A percentile compares a stretch with the other conserved stretches of the same genome.
These are phyloP conservation scores for Trypanosomatidae sp. DNA, from an alignment of 208 protist species.

Conservation along the genomic window DNA sequence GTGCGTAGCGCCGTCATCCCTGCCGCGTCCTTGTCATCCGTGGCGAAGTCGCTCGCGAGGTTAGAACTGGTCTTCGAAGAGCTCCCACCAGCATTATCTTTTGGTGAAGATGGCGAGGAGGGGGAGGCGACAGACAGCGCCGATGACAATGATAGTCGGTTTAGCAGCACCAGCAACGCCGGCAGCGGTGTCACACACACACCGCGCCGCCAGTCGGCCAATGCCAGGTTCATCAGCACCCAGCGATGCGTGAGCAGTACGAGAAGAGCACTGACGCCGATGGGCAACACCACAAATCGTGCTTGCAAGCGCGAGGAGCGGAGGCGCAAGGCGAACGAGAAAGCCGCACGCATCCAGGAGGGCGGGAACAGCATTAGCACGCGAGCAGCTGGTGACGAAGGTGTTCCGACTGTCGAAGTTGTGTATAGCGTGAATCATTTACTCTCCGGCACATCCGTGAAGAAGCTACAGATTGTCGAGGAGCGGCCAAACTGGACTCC, in stretches of 20 bases:
- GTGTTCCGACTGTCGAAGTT: conserved; percentile 48
- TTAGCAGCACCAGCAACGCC: conserved; percentile 14
- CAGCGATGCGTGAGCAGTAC: not conserved
- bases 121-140: conserved; percentile 12
- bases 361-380: not conserved
- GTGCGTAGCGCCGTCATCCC: conserved; percentile 20
- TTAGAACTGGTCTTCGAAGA: conserved; percentile 36
- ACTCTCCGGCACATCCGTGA: conserved; percentile 58
- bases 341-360: conserved; percentile 15
- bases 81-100: conserved; percentile 13
- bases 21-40: not conserved
- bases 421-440: conserved; percentile 62
- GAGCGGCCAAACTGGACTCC: conserved; percentile 66
- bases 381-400: conserved; percentile 10
- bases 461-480: conserved; percentile 67
- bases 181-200: conserved; percentile 2
- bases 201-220: conserved; percentile 8
- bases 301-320: conserved; percentile 37
- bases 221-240: not conserved
- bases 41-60: conserved; percentile 10
- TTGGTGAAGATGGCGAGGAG: conserved; percentile 24
- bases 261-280: not conserved
- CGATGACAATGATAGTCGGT: conserved; percentile 22
- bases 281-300: conserved; percentile 4
- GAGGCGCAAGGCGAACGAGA: conserved; percentile 22